Percentiles rank a stretch among this genome's conserved stretches.
These are phyloP conservation scores for Diaporthe vexans DNA, from an alignment of 2,329 filamentous ascomycete species.

Conservation along the genomic window DNA sequence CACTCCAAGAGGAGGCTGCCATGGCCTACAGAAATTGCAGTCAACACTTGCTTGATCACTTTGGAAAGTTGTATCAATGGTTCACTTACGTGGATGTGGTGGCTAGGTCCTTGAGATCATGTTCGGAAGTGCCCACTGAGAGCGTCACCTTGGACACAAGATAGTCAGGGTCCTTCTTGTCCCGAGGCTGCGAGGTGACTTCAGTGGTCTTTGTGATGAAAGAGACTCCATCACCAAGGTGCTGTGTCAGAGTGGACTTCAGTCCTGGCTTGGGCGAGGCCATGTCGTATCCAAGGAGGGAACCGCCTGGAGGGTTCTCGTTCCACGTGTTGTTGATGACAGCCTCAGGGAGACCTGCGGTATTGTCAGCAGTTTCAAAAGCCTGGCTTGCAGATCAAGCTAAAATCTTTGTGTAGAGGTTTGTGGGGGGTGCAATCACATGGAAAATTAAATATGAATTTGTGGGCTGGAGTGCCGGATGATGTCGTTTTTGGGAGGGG, in stretches of 20 bases:
- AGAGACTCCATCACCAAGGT: slow-evolving; percentile 56
- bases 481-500: background rate
- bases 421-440: background rate
- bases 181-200: slow-evolving; percentile 52
- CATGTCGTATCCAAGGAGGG: slow-evolving; percentile 41
- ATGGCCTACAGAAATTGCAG: background rate
- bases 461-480: background rate
- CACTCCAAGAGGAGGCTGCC: background rate
- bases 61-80: too few relatives aligned
- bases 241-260: slow-evolving; percentile 52
- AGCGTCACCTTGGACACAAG: slow-evolving; percentile 56
- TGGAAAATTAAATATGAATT: background rate
- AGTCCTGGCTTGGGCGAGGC: slow-evolving; percentile 42
- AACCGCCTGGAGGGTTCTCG: slow-evolving; percentile 46
- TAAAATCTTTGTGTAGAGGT: background rate
- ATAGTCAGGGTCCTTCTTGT: slow-evolving; percentile 52
- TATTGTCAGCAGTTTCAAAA: slow-evolving; percentile 11
- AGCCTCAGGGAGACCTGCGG: slow-evolving; percentile 53
- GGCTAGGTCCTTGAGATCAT: slow-evolving; percentile 1
- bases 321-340: slow-evolving; percentile 63
- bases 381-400: background rate
- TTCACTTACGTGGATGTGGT: slow-evolving; percentile 24
- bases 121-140: slow-evolving; percentile 46
- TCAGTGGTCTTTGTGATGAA: slow-evolving; percentile 59
- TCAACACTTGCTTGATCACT: background rate